phyloP scores from a whole-genome alignment of 2,329 filamentous ascomycete species.

The Aspergillus ibericus region DNA sequence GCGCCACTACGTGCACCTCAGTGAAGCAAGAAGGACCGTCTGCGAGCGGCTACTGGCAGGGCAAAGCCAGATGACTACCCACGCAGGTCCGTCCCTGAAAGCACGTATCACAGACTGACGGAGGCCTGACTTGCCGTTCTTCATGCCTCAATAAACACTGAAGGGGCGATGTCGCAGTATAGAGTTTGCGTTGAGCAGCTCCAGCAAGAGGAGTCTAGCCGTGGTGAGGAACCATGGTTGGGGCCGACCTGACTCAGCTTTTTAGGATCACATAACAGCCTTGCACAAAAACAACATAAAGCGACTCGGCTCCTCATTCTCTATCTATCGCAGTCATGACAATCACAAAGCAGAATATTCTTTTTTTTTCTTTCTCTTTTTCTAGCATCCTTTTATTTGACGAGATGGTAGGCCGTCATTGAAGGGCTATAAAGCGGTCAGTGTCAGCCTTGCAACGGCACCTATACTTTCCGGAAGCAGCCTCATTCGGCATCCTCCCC shows the following conservation, averaged over 20 bases:
- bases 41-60: background rate
- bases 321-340: background rate
- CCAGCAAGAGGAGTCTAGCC: background rate
- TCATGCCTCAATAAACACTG: background rate
- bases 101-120: background rate
- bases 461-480: background rate
- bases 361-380: background rate
- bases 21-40: background rate
- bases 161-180: background rate
- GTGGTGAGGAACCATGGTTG: background rate
- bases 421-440: background rate
- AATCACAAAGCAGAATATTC: background rate
- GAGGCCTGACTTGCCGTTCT: background rate
- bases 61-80: background rate
- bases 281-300: background rate
- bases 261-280: background rate
- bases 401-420: background rate
- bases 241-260: background rate
- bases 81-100: background rate
- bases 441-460: background rate
- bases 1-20: background rate
- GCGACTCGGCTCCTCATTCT: background rate
- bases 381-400: background rate
- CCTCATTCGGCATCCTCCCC: conserved; percentile 44
- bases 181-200: background rate